Percentiles rank a stretch among this genome's conserved stretches.
Evolutionary conservation across 257 asterid genomes (phyloP).

Genomic region (Solanum pimpinellifolium): DNA sequence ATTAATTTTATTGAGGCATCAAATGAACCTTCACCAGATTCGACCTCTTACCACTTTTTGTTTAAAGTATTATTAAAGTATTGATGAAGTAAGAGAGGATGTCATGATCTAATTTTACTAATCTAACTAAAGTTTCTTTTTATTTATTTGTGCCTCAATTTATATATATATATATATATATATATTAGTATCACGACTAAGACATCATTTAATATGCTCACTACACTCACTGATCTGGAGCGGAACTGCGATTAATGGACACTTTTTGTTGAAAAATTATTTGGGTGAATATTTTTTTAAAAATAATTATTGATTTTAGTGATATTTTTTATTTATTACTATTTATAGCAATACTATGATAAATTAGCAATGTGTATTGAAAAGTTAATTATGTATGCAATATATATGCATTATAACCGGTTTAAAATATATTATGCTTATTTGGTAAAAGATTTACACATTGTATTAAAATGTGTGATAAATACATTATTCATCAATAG

Average conservation of each 20-base stretch:
- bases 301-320: not conserved
- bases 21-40: not conserved
- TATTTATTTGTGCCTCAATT: not conserved
- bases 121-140: not conserved
- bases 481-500: too few relatives aligned
- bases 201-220: not conserved
- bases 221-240: not conserved
- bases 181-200: not conserved
- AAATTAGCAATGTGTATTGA: too few relatives aligned
- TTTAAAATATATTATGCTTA: not conserved
- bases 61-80: not conserved
- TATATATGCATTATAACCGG: too few relatives aligned
- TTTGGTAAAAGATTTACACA: not conserved
- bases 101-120: not conserved
- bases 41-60: not conserved
- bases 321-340: too few relatives aligned
- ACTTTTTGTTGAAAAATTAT: rapidly evolving
- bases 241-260: not conserved
- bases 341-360: too few relatives aligned
- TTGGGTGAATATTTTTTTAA: too few relatives aligned
- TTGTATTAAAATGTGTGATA: not conserved
- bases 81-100: not conserved
- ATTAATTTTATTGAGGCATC: not conserved
- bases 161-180: not conserved
- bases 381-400: not conserved